These are phyloP conservation scores for Bimuria novae-zelandiae DNA, from an alignment of 2,329 filamentous ascomycete species.

Conservation along the genomic window DNA sequence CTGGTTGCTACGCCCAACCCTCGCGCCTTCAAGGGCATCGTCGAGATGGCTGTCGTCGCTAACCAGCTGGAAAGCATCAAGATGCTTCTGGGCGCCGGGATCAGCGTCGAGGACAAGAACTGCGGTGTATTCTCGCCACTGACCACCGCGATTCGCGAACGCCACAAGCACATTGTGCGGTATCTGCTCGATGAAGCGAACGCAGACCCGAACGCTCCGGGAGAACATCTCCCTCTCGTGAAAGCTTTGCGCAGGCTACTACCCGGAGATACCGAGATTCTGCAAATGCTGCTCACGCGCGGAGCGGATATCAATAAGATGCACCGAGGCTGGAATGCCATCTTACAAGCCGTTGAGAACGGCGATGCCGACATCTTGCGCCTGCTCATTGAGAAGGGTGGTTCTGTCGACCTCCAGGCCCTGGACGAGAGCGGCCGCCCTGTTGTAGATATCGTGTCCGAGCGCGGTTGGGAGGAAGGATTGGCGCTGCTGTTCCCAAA, in stretches of 20 bases:
- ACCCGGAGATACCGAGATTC: conserved; percentile 63
- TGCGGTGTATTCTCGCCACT: conserved; percentile 73
- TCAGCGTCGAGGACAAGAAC: conserved; percentile 72
- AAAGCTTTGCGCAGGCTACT: conserved; percentile 67
- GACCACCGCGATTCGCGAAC: conserved; percentile 69
- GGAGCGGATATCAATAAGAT: conserved; percentile 70
- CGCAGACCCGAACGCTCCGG: conserved; percentile 68
- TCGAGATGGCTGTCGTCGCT: conserved; percentile 70
- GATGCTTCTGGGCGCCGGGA: conserved; percentile 65
- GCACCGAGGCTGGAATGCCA: conserved; percentile 43
- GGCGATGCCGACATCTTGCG: conserved; percentile 41
- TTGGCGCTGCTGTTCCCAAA: conserved; percentile 38
- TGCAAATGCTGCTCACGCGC: conserved; percentile 65
- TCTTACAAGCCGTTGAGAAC: conserved; percentile 43
- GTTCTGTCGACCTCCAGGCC: conserved; percentile 36
- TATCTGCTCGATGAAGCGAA: conserved; percentile 66
- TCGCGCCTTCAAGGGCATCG: conserved; percentile 66
- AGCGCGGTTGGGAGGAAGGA: conserved; percentile 44
- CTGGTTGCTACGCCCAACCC: conserved; percentile 62
- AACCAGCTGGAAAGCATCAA: conserved; percentile 71
- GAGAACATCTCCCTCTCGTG: conserved; percentile 72
- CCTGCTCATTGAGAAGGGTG: conserved; percentile 41
- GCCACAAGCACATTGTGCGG: conserved; percentile 62
- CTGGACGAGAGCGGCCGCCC: conserved; percentile 34
- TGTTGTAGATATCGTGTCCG: conserved; percentile 41